Conservation (phyloP, 441 rosid genomes). For the Brassica hybrid region DNA sequence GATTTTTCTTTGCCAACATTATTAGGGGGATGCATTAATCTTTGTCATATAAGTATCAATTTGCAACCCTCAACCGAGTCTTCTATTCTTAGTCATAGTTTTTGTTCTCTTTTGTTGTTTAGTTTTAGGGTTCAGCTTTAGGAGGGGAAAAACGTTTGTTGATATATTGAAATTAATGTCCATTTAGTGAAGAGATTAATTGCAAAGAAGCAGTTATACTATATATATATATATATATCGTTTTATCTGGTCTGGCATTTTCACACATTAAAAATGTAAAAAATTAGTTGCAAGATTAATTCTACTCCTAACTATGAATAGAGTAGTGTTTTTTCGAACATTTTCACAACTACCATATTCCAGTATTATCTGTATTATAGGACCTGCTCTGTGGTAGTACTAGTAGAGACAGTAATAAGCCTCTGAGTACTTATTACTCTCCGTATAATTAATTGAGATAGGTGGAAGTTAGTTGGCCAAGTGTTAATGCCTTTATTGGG, state of each 20-base stretch:
- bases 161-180: not conserved
- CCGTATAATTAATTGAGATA: constrained; percentile 11
- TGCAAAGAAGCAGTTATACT: not conserved
- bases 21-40: not conserved
- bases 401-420: constrained; percentile 17
- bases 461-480: constrained; percentile 43
- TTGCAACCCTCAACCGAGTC: not conserved
- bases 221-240: not conserved
- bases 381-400: not conserved
- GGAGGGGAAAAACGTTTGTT: not conserved
- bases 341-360: not conserved
- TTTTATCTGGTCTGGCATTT: not conserved
- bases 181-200: not conserved
- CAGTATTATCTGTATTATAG: not conserved
- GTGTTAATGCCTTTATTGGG: constrained; percentile 42
- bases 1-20: constrained; percentile 7
- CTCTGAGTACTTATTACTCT: constrained; percentile 33
- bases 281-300: not conserved
- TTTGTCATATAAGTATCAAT: not conserved
- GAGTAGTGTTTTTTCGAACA: not conserved
- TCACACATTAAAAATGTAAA: not conserved
- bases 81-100: not conserved
- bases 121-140: constrained; percentile 2
- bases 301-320: not conserved
- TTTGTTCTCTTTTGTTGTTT: not conserved